These are phyloP conservation scores for Phialophora expanda DNA, from an alignment of 2,329 filamentous ascomycete genomes.

Conservation along the genomic window DNA sequence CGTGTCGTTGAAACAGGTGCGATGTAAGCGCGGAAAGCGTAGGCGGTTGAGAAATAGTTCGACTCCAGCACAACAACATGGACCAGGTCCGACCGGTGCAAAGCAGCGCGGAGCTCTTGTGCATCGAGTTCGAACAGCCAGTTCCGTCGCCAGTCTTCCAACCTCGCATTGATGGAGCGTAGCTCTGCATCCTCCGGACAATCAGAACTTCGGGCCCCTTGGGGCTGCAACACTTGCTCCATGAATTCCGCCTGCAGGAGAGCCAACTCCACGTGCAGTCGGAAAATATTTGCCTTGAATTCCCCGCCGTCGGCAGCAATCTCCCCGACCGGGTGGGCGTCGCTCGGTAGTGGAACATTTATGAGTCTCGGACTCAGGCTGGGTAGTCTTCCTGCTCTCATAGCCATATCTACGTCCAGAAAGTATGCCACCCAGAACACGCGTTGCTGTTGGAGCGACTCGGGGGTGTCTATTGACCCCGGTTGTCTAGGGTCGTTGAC, in stretches of 20 bases:
- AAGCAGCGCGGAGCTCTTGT: slow-evolving; percentile 13
- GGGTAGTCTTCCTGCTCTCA: slow-evolving; percentile 24
- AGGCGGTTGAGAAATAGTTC: slow-evolving; percentile 20
- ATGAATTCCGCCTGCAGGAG: slow-evolving; percentile 28
- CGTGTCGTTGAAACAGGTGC: background rate
- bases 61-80: slow-evolving; percentile 30
- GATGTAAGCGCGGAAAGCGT: slow-evolving; percentile 10
- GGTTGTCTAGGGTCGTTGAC: slow-evolving; percentile 45
- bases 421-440: slow-evolving; percentile 79
- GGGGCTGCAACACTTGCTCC: slow-evolving; percentile 15
- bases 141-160: slow-evolving; percentile 26
- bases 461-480: slow-evolving; percentile 85
- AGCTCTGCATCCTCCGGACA: background rate
- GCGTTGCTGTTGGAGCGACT: slow-evolving; percentile 84
- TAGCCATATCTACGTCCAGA: slow-evolving; percentile 65
- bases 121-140: slow-evolving; percentile 23
- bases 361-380: slow-evolving; percentile 58
- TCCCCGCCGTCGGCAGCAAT: slow-evolving; percentile 86
- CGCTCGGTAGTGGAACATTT: slow-evolving; percentile 92
- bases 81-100: slow-evolving; percentile 32
- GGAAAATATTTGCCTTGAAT: slow-evolving; percentile 90
- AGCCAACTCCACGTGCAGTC: slow-evolving; percentile 86
- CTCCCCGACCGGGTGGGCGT: slow-evolving; percentile 87
- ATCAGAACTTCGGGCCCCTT: background rate
- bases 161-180: slow-evolving; percentile 15